Base-by-base conservation (phyloP, 1,284 basidiomycete genomes). In the Trichosporon ovoides region DNA sequence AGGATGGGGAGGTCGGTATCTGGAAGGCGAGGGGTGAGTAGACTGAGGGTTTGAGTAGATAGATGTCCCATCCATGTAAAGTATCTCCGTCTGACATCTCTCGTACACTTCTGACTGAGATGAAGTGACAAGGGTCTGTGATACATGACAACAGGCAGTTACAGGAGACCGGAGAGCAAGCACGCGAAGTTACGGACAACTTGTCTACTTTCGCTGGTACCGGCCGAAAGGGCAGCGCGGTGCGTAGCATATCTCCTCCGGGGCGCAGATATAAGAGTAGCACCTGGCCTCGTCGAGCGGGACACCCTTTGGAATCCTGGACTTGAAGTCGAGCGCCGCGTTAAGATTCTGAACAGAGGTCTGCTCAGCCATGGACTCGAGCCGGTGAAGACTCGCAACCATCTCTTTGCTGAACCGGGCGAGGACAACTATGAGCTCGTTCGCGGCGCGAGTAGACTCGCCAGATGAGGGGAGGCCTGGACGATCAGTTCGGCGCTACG, bases 1-100 rank as follows among this genome's bases (percentile, higher is more conserved):
- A 94, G 76, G 87, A 88, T 54, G 89, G 89, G 0, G 80, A 78
- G 59, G 72, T 91, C 28, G 88, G 88, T 60, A 80, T 92, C 1
- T 93, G 89, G 89, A 83, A 83, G 53, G 82, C 83, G 4, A 71
- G 74, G 51, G 75, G 73, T 3, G 68, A 73, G 58, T 75, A 68
- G 51, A n/a, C 37, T 3, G 37, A 38, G 16, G n/a, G 28, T 22
- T 13, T 16, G 43, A 43, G 28, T 48, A 48, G 43, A 48, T 31
- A 48, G 43, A 48, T 16, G 13, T 18, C 13, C 28, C 20, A 52
- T n/a, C 35, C 35, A 38, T 52, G 35, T 24, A 52, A 48, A n/a
- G n/a, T n/a, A n/a, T n/a, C 43, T 48, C 22, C 22, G 43, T 48
- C 24, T 48, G 18, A 48, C 43, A 48, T 48, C 43, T 48, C 22